Evolutionary conservation across 2,329 filamentous ascomycete species (phyloP), one percentile per base, ranked within the genome.

Genomic region (Podosphaera xanthii): DNA sequence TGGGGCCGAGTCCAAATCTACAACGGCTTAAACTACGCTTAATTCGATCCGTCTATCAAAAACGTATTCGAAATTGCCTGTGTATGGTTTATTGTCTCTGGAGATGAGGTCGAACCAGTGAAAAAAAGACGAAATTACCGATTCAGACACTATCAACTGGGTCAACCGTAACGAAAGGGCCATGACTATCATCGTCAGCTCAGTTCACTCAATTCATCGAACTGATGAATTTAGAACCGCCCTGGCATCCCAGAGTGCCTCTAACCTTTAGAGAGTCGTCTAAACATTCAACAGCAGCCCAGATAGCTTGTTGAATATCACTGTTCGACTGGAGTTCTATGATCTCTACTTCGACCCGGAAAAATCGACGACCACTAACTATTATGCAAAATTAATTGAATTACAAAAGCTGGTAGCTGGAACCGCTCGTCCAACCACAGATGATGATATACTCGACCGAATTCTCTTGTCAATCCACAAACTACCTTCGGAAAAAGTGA

Each of bases 91-190:
- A 22, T 22, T 22, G 22, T 22, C 22, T 22, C 22, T 22, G 22
- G 22, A 22, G 22, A 22, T 22, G 22, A 22, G 22, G 22, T 22
- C 22, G 22, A 89, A 44, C 14, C 40, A 7, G 40, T 44, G 40
- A 44, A 8, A 14, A 8, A 14, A 44, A 44, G 14, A 44, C 14
- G 14, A 44, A 8, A 14, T 44, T 7, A 8, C 40, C 8, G 40
- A 44, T 44, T 44, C 14, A 7, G 40, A 44, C 14, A 44, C 14
- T 14, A 44, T 7, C 40, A 44, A 14, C 14, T 44, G 40, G 40
- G 14, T 8, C 40, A 44, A 7, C 40, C 40, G 40, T 7, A 44
- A 44, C 40, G 40, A 44, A 14, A 44, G 40, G 14, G 7, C 40
- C 7, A 44, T 44, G 40, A 44, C 14, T 7, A 44, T 44, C 14